Base-by-base conservation (phyloP, 202 grass and related monocot species). In the Musa balbisiana region DNA sequence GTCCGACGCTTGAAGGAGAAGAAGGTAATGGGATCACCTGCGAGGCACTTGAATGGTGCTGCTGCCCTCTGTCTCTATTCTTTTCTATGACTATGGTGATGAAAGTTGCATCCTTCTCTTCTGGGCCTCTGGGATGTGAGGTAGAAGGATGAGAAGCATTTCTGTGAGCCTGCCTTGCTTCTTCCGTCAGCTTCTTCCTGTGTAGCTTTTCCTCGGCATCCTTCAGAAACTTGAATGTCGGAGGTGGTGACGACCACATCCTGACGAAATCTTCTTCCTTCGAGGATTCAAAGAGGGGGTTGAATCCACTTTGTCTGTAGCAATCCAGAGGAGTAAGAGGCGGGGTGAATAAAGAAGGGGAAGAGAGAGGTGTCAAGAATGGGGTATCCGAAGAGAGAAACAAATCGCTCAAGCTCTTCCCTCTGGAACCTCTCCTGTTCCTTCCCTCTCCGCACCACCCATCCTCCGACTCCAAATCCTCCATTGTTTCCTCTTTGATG, bases 401-500 rank as follows among this genome's bases (percentile, higher is more conserved):
- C 11, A 99, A 80, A 69, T 99, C 95, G 49, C 83, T 85, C 24
- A 99, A 81, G 81, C 90, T 97, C 71, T 53, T 82, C 53, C 84
- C 84, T 9, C 80, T 53, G 0, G 71, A 82, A 13, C 75, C 49
- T 55, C 82, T 86, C 10, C 79, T 80, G 82, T 90, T 92, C 70
- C 84, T 72, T 12, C 80, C 80, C 19, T 87, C 77, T 80, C 82
- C 73, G 64, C 87, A 88, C 27, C 85, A 76, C 12, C 86, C 86
- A 25, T 93, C 93, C 1, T 92, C 95, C 3, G 87, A 90, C 23
- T 99, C 95, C 75, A 99, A 80, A 80, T 99, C 95, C 70, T 99
- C 95, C 49, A 71, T 81, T 49, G 88, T 99, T 86, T 99, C 95
- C 85, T 99, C 95, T 77, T 99, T 99, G 75, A 99, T 99, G 80